phyloP scores from a whole-genome alignment of 2,329 filamentous ascomycete genomes.

The Periglandula ipomoeae region DNA sequence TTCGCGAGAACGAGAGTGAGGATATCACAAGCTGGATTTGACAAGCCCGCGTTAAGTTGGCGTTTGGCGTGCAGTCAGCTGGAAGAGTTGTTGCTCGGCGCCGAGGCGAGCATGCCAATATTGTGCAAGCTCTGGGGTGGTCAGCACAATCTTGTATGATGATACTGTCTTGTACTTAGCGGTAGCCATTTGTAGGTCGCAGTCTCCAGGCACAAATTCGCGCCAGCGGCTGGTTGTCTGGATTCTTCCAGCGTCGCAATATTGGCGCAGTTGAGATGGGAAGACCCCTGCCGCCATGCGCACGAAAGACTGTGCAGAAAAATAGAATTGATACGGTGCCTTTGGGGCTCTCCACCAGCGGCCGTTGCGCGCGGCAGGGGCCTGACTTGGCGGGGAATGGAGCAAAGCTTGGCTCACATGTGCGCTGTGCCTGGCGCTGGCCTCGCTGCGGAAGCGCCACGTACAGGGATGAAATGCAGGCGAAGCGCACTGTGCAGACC shows the following conservation, averaged over 20 bases:
- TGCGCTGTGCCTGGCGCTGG: background rate
- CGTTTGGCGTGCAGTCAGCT: background rate
- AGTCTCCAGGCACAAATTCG: too few relatives aligned
- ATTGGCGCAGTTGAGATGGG: background rate
- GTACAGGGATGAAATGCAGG: background rate
- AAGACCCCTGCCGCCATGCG: background rate
- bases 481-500: slow-evolving; percentile 8
- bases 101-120: too few relatives aligned
- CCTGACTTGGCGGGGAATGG: background rate
- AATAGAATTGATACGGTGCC: background rate
- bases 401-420: background rate
- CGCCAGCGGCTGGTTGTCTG: background rate
- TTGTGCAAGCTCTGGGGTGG: too few relatives aligned
- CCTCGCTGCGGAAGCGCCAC: slow-evolving; percentile 2
- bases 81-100: background rate
- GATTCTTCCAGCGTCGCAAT: background rate
- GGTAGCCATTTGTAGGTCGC: too few relatives aligned
- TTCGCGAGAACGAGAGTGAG: background rate
- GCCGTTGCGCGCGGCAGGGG: background rate
- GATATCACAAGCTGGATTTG: background rate
- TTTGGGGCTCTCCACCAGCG: background rate
- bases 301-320: background rate
- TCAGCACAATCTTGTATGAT: too few relatives aligned
- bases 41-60: background rate
- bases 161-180: too few relatives aligned